These are phyloP conservation scores for Xylariomycetidae sp. DNA, from an alignment of 2,329 filamentous ascomycete genomes.

Conservation along the genomic window DNA sequence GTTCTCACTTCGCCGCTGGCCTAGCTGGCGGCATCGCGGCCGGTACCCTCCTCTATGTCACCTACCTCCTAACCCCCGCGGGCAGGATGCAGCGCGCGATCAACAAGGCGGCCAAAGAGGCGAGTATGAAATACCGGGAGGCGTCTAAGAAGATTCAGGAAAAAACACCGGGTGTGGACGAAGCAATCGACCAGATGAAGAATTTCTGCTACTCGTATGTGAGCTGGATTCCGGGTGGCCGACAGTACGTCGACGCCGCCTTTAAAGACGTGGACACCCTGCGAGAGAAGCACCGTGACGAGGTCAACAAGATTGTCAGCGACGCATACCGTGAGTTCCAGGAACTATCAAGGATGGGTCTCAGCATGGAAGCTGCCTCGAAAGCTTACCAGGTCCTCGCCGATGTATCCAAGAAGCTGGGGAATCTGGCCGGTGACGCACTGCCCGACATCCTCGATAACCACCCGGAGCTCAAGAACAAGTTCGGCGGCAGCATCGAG, in stretches of 20 bases:
- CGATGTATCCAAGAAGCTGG: constrained; percentile 56
- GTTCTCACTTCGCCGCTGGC: constrained; percentile 35
- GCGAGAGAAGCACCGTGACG: constrained; percentile 60
- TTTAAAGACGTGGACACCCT: constrained; percentile 70
- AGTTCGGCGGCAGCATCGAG: constrained; percentile 63
- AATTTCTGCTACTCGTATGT: constrained; percentile 65
- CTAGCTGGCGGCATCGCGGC: constrained; percentile 40
- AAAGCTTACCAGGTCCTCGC: constrained; percentile 59
- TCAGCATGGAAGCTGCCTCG: constrained; percentile 58
- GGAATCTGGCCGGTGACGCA: constrained; percentile 58
- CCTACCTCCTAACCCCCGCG: constrained; percentile 40
- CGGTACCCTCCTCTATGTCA: constrained; percentile 36
- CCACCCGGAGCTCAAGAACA: constrained; percentile 68
- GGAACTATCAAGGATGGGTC: constrained; percentile 51
- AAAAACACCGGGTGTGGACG: constrained; percentile 59
- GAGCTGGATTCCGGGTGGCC: constrained; percentile 66
- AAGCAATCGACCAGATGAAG: constrained; percentile 62
- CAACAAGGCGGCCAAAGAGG: constrained; percentile 47
- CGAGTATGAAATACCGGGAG: constrained; percentile 56
- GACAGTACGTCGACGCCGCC: constrained; percentile 60
- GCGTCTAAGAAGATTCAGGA: constrained; percentile 58
- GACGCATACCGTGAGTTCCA: constrained; percentile 66
- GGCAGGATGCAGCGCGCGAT: constrained; percentile 36
- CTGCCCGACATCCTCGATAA: constrained; percentile 64
- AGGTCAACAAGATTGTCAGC: constrained; percentile 64